Evolutionary conservation across 1,284 basidiomycete genomes (phyloP), one percentile per base, ranked within the genome.

Genomic region (Vanrija pseudolonga): DNA sequence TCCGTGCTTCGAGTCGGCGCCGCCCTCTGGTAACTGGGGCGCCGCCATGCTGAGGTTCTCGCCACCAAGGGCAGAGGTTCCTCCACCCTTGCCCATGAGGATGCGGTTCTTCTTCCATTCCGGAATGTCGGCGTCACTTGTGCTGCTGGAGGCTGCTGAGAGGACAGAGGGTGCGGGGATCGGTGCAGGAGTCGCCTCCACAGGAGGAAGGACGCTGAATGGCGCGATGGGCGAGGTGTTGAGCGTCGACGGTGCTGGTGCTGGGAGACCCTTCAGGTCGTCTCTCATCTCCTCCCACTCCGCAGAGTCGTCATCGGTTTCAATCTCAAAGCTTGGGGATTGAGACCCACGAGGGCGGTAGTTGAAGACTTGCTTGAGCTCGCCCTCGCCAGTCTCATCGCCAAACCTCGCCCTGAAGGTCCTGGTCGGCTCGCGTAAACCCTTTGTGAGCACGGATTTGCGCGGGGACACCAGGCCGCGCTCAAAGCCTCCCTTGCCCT

Each of bases 31-130:
- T 14, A 32, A 32, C 32, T 32, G 32, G 14, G 32, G 32, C 9
- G 32, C n/a, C n/a, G n/a, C 2, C 6, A 15, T 12, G 12, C 32
- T 32, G 32, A 32, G 6, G 32, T 12, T 12, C 32, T 32, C 32
- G 32, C 8, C 32, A 12, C 32, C 32, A 32, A 32, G 39, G 6
- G 39, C 19, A 40, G 39, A 40, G 11, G 19, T 7, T n/a, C n/a
- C 19, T n/a, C n/a, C 19, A 8, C n/a, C 39, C 45, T 61, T 65
- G 36, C 63, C 63, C 39, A 63, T 24, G 14, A 59, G 51, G 15
- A 63, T 55, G 12, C 63, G 56, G 55, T 63, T 57, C 49, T 54
- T 46, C 55, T 65, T 65, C 63, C 63, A 65, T 19, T 53, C 56
- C 0, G 63, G 63, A 4, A 65, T 55, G 18, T 45, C 47, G 11